A percentile compares a stretch with the other conserved stretches of the same genome.
phyloP scores from a whole-genome alignment of 2,329 filamentous ascomycete species.

The Xylariaceae sp. region DNA sequence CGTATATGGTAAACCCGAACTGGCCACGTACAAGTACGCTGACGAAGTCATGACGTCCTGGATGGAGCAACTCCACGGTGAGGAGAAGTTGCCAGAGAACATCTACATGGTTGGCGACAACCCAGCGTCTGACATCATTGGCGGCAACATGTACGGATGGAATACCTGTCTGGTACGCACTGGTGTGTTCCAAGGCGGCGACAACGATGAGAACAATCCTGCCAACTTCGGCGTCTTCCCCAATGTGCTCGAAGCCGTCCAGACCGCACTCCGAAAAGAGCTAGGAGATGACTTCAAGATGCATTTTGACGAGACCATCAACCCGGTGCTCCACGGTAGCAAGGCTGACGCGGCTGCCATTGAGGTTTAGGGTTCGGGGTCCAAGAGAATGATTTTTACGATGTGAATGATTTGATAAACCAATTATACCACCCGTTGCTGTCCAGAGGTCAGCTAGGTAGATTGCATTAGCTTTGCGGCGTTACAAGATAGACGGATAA shows the following conservation, averaged over 20 bases:
- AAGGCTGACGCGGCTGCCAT: slow-evolving; percentile 47
- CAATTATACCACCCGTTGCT: too few relatives aligned
- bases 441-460: too few relatives aligned
- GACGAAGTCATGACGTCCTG: slow-evolving; percentile 69
- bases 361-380: not conserved
- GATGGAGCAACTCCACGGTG: slow-evolving; percentile 75
- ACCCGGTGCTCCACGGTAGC: slow-evolving; percentile 59
- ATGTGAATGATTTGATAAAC: not conserved
- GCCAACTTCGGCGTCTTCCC: slow-evolving; percentile 74
- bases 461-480: too few relatives aligned
- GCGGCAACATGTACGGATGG: slow-evolving; percentile 80
- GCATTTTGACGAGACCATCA: slow-evolving; percentile 68
- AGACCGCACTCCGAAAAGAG: slow-evolving; percentile 65
- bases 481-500: too few relatives aligned
- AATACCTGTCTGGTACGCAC: slow-evolving; percentile 77
- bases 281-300: slow-evolving; percentile 73
- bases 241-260: slow-evolving; percentile 70
- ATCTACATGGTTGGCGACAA: slow-evolving; percentile 79
- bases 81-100: slow-evolving; percentile 65
- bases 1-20: slow-evolving; percentile 72
- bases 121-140: slow-evolving; percentile 70
- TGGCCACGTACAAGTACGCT: slow-evolving; percentile 76
- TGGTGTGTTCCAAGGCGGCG: slow-evolving; percentile 74
- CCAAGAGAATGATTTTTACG: slow-evolving; percentile 4
- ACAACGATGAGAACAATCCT: slow-evolving; percentile 74